Base-by-base conservation (phyloP, 202 grass and related monocot species). In the Panicum virgatum region DNA sequence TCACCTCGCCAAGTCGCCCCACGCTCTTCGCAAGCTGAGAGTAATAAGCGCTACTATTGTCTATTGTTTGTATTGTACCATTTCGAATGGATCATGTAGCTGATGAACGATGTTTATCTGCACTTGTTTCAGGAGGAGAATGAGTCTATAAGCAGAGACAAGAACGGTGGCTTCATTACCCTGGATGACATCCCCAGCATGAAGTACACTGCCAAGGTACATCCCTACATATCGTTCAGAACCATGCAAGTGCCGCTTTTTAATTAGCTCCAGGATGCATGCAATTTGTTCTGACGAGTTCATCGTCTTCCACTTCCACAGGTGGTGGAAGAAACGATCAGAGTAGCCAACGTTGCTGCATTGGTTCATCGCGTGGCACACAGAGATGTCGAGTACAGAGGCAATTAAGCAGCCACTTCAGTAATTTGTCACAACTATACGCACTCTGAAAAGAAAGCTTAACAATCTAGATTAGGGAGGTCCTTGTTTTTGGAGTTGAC, bases 121-220 rank as follows among this genome's bases (percentile, higher is more conserved):
- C 14, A 80, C 15, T 53, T 38, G 1, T 44, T 16, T 26, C 51
- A 81, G 69, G 78, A 69, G 52, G 85, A 86, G 62, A 86, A 82
- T 36, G 5, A 0, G 3, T 16, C 30, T 3, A 13, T 81, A 30
- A 76, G 40, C 11, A 76, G 30, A 60, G 29, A 15, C 36, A 86
- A 76, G 50, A 76, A 62, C 8, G 84, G 77, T 34, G 60, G 52
- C 59, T 86, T 86, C 61, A 67, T 81, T 18, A 34, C 77, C 12
- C 20, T 81, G 23, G 78, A 86, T 61, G 78, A 69, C 68, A 86
- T 80, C 37, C 61, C 57, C 5, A 12, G 19, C 44, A 43, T 76
- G 77, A 75, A 86, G 71, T 82, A 76, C 11, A 87, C 85, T 38
- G 70, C 78, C 23, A 70, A 81, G 77, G 84, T 69, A 34, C n/a